Evolutionary conservation across 805 yeast genomes (phyloP).

Genomic region (Candida hispaniensis): DNA sequence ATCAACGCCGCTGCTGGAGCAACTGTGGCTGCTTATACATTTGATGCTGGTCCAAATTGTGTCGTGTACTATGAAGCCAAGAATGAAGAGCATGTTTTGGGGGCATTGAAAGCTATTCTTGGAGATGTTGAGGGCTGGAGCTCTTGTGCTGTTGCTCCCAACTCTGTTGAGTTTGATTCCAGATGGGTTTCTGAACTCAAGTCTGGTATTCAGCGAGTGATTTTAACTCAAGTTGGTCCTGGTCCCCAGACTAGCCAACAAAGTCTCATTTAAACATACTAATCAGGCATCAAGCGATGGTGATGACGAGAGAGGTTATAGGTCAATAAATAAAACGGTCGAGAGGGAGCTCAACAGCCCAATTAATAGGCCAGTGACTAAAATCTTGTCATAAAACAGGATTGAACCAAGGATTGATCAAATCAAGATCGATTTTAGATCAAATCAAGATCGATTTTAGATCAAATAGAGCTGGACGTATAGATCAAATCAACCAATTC

Average conservation of each 20-base stretch:
- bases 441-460: no score
- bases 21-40: conserved; percentile 87
- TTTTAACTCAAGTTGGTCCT: conserved; percentile 74
- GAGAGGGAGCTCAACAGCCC: no score
- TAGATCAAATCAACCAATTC: no score
- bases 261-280: conserved; percentile 3
- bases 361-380: no score
- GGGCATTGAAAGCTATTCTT: conserved; percentile 54
- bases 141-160: conserved; percentile 24
- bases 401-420: no score
- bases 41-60: conserved; percentile 99
- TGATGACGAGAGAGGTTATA: no score
- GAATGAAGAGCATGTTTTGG: conserved; percentile 64
- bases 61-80: conserved; percentile 78
- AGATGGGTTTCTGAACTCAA: conserved; percentile 42
- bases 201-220: conserved; percentile 71
- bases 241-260: conserved; percentile 53
- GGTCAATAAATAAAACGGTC: no score
- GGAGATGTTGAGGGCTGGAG: conserved; percentile 61
- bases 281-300: no score
- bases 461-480: no score
- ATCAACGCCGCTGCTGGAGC: conserved; percentile 56
- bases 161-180: conserved; percentile 25
- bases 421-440: no score
- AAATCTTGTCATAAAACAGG: no score